Conservation (phyloP, 2,329 filamentous ascomycete species). For the Eurotiales sp. region DNA sequence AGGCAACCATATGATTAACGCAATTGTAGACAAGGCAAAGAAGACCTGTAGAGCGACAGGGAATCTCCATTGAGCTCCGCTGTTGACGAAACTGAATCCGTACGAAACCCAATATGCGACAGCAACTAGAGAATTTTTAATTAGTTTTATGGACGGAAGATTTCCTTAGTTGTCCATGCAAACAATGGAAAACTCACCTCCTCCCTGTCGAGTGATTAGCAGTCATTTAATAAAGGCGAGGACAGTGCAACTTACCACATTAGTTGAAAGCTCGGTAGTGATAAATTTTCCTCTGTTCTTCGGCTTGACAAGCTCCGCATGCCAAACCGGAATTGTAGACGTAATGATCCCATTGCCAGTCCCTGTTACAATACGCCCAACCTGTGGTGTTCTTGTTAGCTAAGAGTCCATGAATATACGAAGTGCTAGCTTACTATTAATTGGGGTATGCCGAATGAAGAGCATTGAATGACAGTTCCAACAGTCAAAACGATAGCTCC, state of each 20-base stretch:
- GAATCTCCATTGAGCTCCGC: constrained; percentile 15
- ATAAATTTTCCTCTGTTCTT: neutral
- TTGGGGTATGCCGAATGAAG: constrained; percentile 1
- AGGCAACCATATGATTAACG: constrained; percentile 29
- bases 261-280: neutral
- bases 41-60: constrained; percentile 16
- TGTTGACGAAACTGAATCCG: constrained; percentile 13
- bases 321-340: constrained; percentile 2
- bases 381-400: no score
- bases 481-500: neutral
- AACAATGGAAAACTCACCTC: constrained; percentile 6
- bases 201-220: neutral
- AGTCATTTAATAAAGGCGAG: neutral
- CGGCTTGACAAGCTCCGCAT: constrained; percentile 3
- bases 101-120: constrained; percentile 17
- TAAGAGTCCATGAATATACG: no score
- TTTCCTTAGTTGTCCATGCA: no score
- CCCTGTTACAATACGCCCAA: constrained; percentile 6
- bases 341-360: constrained; percentile 8
- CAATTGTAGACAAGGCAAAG: neutral
- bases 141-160: no score
- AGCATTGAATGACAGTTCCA: constrained; percentile 2
- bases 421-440: constrained; percentile 4
- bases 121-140: constrained; percentile 27
- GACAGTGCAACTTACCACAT: neutral